Evolutionary conservation across 208 protist species (phyloP).

Genomic region (Trypanosoma cruzi): DNA sequence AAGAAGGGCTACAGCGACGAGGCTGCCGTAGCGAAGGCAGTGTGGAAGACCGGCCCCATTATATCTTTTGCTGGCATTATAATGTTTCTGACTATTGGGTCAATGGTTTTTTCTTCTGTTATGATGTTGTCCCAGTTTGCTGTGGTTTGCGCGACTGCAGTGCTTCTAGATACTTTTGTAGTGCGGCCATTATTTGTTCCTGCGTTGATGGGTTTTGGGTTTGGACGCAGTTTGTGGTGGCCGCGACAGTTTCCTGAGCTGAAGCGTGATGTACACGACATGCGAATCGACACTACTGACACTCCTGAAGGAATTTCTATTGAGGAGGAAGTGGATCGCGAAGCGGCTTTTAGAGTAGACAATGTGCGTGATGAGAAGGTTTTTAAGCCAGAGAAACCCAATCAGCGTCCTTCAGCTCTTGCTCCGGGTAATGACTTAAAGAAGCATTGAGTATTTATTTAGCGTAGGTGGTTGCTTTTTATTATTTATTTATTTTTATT

Average conservation of each 20-base stretch:
- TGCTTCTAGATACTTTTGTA: slow-evolving; percentile 44
- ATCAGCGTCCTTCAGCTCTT: background rate
- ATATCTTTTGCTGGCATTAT: slow-evolving; percentile 41
- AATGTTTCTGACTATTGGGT: slow-evolving; percentile 41
- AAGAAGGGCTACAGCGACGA: slow-evolving; percentile 30
- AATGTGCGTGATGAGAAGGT: background rate
- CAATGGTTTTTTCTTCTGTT: slow-evolving; percentile 29
- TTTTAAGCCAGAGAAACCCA: background rate
- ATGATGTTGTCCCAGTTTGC: slow-evolving; percentile 41
- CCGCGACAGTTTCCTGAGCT: slow-evolving; percentile 27
- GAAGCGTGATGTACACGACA: slow-evolving; percentile 16
- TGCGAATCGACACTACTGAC: slow-evolving; percentile 10
- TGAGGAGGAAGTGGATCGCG: background rate
- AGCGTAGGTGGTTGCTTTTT: too few relatives aligned
- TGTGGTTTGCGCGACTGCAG: slow-evolving; percentile 23
- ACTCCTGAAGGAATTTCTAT: background rate
- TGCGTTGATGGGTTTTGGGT: slow-evolving; percentile 28
- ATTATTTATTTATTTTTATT: too few relatives aligned
- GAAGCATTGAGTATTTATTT: background rate
- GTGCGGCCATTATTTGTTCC: slow-evolving; percentile 35
- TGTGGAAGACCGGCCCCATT: slow-evolving; percentile 30
- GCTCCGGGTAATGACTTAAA: background rate
- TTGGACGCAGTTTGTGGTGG: slow-evolving; percentile 19
- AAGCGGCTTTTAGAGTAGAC: background rate
- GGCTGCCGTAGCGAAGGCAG: slow-evolving; percentile 31